Percentiles rank a stretch among this genome's conserved stretches.
Conservation (phyloP, 2,329 filamentous ascomycete genomes). For the Colletotrichum acutatum region DNA sequence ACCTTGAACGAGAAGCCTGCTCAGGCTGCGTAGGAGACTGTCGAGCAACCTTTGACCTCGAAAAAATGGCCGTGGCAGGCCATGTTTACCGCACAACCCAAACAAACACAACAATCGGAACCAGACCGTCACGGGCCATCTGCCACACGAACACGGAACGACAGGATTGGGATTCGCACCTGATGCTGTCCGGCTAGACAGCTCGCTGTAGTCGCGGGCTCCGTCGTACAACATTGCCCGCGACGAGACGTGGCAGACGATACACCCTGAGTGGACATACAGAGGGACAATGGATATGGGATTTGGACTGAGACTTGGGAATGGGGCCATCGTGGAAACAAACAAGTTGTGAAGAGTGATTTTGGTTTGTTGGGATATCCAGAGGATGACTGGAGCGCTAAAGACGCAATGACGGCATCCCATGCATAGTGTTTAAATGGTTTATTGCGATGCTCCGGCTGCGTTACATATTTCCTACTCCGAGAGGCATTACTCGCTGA, state of each 20-base stretch:
- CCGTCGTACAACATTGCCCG: background rate
- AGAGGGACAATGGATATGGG: conserved; percentile 8
- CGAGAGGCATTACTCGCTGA: conserved; percentile 1
- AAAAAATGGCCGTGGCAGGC: conserved; percentile 1
- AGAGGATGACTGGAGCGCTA: conserved; percentile 29
- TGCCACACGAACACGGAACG: background rate
- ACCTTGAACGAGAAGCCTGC: conserved; percentile 49
- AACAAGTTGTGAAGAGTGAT: conserved; percentile 4
- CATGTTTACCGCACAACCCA: background rate
- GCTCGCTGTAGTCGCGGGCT: background rate
- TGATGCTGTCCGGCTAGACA: background rate
- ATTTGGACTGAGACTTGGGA: background rate
- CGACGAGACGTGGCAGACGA: background rate
- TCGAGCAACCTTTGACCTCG: background rate
- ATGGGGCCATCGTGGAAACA: conserved; percentile 1
- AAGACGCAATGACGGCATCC: conserved; percentile 28
- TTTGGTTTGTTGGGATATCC: conserved; percentile 33
- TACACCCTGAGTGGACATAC: background rate
- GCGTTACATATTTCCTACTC: conserved; percentile 7
- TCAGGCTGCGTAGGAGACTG: conserved; percentile 13
- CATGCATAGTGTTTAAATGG: conserved; percentile 29
- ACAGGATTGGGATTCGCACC: background rate
- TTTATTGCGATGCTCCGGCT: conserved; percentile 8
- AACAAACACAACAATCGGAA: background rate
- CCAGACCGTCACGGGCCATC: background rate